A percentile compares a stretch with the other conserved stretches of the same genome.
Conservation (phyloP, 768 basidiomycete genomes). For the Boletus rufocinnamomeus region DNA sequence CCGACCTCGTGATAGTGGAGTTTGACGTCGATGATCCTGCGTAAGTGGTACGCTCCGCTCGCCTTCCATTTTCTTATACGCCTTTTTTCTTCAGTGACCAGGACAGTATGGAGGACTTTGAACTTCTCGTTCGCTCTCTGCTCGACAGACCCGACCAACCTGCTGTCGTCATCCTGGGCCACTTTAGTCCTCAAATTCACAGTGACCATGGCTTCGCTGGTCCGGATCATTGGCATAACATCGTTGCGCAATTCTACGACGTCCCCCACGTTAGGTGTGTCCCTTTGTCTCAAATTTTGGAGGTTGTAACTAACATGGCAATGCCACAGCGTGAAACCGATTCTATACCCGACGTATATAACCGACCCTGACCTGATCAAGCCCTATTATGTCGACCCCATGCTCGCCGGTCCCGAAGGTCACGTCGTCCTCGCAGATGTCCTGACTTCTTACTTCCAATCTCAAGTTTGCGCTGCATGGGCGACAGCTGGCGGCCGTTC, state of each 20-base stretch:
- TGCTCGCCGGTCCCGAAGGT: conserved; percentile 78
- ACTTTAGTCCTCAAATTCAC: conserved; percentile 88
- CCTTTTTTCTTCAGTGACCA: conserved; percentile 50
- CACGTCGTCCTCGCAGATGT: conserved; percentile 90
- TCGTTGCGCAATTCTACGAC: conserved; percentile 97
- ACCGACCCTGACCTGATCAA: conserved; percentile 61
- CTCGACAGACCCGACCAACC: conserved; percentile 89
- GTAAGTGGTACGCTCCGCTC: conserved; percentile 49
- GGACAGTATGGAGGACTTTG: conserved; percentile 79
- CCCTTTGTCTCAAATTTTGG: neutral
- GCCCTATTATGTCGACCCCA: conserved; percentile 77
- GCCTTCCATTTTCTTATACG: neutral
- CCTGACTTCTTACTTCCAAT: conserved; percentile 88
- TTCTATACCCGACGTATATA: conserved; percentile 84
- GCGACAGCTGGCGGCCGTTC: conserved; percentile 64
- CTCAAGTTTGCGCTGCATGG: conserved; percentile 89
- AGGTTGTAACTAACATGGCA: neutral
- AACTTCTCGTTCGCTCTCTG: conserved; percentile 88
- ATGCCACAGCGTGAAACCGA: conserved; percentile 67
- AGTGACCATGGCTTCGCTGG: conserved; percentile 80
- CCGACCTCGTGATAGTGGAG: conserved; percentile 94
- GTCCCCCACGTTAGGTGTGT: conserved; percentile 81
- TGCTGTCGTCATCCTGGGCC: conserved; percentile 92
- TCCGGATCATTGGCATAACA: conserved; percentile 85
- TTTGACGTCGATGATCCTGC: conserved; percentile 88